Base-by-base conservation (phyloP, 495 filamentous ascomycete species). In the Talaromyces wortmannii region DNA sequence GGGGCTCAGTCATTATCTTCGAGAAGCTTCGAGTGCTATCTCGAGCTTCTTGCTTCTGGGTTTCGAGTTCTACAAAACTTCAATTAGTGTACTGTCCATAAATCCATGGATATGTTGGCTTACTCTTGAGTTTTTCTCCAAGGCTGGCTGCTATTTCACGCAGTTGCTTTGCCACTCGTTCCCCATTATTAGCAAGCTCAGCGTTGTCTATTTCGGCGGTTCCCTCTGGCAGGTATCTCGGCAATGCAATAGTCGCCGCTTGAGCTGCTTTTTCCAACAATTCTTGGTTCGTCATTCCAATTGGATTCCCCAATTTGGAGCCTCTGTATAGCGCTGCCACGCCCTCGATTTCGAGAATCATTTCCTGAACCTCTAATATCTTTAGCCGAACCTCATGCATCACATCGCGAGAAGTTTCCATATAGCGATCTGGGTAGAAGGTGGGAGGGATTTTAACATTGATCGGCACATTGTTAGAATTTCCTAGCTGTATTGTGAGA, bases 391-490 rank as follows among this genome's bases (percentile, higher is more conserved):
- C 72, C n/a, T 77, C 77, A 48, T 68, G 76, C 16, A 83, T 70
- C 54, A 78, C 61, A 2, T 83, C 73, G 57, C 75, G 75, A 55
- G 79, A 80, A 33, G 67, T 70, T 51, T 81, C 76, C 55, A 91
- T 67, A 67, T 95, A 96, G 36, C 90, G 79, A 65, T 95, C 91
- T 7, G 84, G 78, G 61, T 92, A 95, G 59, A 91, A 83, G 0
- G 82, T 75, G 13, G 80, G 70, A 31, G 90, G 89, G 16, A 92
- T 79, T 12, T 85, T 81, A 45, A 92, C 70, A 45, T 80, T 78
- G 30, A 82, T 67, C 4, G 75, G 71, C 10, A 78, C 74, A 31
- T 70, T 70, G 2, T 78, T 72, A 0, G 72, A 60, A 29, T 75
- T 74, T 23, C 74, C 72, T 6, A 90, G 59, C 47, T 78, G 80